Conservation (phyloP, 2,329 filamentous ascomycete genomes). For the Cordyceps pruinosa region DNA sequence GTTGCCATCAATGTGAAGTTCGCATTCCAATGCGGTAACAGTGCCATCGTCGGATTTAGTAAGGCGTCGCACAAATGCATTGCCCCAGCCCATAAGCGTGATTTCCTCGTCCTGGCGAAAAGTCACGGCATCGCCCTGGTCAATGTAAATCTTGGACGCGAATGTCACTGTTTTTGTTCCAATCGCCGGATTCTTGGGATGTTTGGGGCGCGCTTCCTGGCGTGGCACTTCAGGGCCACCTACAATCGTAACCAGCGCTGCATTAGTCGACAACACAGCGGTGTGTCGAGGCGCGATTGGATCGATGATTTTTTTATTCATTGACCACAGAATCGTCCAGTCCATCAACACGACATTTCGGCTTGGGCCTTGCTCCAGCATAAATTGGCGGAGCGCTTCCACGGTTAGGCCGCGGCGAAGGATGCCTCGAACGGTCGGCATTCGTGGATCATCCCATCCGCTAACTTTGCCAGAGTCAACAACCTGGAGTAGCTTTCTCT, state of each 20-base stretch:
- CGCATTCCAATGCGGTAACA: constrained; percentile 62
- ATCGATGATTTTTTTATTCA: constrained; percentile 57
- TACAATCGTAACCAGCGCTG: constrained; percentile 58
- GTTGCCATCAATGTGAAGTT: constrained; percentile 78
- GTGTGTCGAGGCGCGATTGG: constrained; percentile 64
- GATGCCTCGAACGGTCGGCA: constrained; percentile 71
- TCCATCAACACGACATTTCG: constrained; percentile 71
- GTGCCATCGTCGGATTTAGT: constrained; percentile 32
- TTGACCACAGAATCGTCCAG: constrained; percentile 60
- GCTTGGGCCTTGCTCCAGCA: constrained; percentile 68
- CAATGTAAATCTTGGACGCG: constrained; percentile 63
- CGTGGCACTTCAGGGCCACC: constrained; percentile 54
- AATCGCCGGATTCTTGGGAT: constrained; percentile 72
- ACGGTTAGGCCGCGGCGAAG: constrained; percentile 67
- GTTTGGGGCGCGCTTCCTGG: constrained; percentile 66
- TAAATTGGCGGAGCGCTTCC: constrained; percentile 67
- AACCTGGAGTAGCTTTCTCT: constrained; percentile 72
- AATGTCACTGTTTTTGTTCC: constrained; percentile 77
- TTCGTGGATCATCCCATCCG: constrained; percentile 74
- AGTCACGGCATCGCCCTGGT: constrained; percentile 70
- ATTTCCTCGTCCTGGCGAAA: constrained; percentile 79
- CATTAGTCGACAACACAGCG: constrained; percentile 56
- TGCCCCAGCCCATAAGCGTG: constrained; percentile 87
- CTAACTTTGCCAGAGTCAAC: constrained; percentile 53
- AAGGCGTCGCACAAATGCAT: constrained; percentile 62